Evolutionary conservation across 78 protist species (phyloP).

Genomic region (Carpediemonas membranifera): DNA sequence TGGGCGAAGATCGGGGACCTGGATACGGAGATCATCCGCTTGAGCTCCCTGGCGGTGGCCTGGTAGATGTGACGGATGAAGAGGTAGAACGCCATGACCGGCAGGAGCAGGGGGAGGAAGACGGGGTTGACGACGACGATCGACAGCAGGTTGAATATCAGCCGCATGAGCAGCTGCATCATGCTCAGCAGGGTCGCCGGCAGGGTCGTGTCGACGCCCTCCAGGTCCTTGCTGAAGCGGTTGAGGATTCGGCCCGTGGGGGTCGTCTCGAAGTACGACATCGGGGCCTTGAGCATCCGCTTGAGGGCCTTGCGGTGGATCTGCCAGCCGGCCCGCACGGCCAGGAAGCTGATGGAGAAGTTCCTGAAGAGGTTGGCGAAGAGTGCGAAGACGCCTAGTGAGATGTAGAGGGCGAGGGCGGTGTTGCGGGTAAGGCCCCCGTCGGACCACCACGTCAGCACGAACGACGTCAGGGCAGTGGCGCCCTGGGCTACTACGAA

Average conservation of each 20-base stretch:
- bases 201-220: slow-evolving; percentile 42
- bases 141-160: not conserved
- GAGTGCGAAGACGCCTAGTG: not conserved
- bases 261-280: slow-evolving; percentile 76
- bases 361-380: not conserved
- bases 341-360: not conserved
- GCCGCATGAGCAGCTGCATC: not conserved
- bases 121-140: slow-evolving; percentile 5
- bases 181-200: not conserved
- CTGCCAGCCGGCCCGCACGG: not conserved
- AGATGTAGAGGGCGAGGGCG: not conserved
- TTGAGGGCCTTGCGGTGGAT: not conserved
- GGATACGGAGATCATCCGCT: slow-evolving; percentile 54
- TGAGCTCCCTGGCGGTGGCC: slow-evolving; percentile 45
- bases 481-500: too few relatives aligned
- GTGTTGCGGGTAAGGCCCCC: too few relatives aligned
- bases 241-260: slow-evolving; percentile 82
- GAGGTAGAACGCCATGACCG: slow-evolving; percentile 21
- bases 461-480: too few relatives aligned
- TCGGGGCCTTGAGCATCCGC: not conserved
- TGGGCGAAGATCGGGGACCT: slow-evolving; percentile 61
- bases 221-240: slow-evolving; percentile 72
- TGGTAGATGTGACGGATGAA: slow-evolving; percentile 26
- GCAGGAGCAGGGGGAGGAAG: not conserved
- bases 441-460: too few relatives aligned